phyloP scores from a whole-genome alignment of 495 filamentous ascomycete species.

The Hypoxylon intermedium region DNA sequence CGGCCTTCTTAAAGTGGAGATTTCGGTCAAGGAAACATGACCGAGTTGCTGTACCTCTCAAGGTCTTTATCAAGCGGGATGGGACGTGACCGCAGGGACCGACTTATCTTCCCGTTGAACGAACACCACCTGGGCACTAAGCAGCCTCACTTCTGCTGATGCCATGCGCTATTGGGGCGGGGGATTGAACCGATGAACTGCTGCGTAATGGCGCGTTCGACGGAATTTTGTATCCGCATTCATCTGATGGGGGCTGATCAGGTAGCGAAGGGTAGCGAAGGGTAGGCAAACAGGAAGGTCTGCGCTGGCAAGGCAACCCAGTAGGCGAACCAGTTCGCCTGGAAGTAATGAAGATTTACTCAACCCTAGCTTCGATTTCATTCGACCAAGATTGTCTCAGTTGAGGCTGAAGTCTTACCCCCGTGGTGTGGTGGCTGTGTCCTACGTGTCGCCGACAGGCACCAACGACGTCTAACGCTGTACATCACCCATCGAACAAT shows the following conservation, averaged over 20 bases:
- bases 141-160: conserved; percentile 32
- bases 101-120: not conserved
- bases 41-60: conserved; percentile 14
- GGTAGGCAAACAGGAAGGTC: conserved; percentile 21
- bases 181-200: conserved; percentile 18
- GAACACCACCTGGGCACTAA: conserved; percentile 9
- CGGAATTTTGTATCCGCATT: conserved; percentile 2
- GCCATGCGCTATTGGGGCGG: conserved; percentile 20
- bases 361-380: conserved; percentile 9
- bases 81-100: conserved; percentile 14
- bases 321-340: conserved; percentile 32
- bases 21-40: conserved; percentile 25
- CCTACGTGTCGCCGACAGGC: conserved; percentile 35
- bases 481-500: conserved; percentile 17
- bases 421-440: conserved; percentile 36
- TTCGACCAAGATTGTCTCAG: conserved; percentile 18
- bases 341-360: conserved; percentile 1
- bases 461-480: conserved; percentile 25
- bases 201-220: conserved; percentile 2
- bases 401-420: conserved; percentile 38
- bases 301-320: conserved; percentile 36
- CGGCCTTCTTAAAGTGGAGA: conserved; percentile 15
- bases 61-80: conserved; percentile 34
- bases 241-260: conserved; percentile 20
- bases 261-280: conserved; percentile 17